Evolutionary conservation across 352 stramenopile species (phyloP), one percentile per base, ranked within the genome.

Genomic region (Pythium rishiriense): DNA sequence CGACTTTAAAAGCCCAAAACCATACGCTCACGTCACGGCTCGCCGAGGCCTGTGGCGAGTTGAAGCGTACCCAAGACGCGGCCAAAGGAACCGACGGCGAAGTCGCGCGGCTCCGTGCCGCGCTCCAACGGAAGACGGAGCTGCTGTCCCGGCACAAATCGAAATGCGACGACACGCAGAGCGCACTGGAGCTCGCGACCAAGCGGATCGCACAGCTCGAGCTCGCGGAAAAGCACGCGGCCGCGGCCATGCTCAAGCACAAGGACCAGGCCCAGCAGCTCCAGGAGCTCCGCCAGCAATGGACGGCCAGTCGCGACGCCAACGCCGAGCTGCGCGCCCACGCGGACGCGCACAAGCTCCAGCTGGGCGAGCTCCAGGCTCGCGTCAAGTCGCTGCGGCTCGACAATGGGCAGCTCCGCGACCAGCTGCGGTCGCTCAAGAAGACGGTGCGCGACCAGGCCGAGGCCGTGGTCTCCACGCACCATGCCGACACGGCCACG

Each of bases 111-210:
- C 14, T 78, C 17, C 74, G 76, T 19, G 53, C 68, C 22, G 67
- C 78, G 12, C 24, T 81, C 5, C 74, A 86, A 52, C 74, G 80
- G 4, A 89, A 89, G 52, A 70, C 68, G 4, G 78, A 89, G 29
- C 51, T 89, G 19, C 54, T 87, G 5, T 43, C 49, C 0, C 59
- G 72, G n/a, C 75, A 81, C 39, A 89, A 85, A 50, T 10, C 11
- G 0, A 83, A 77, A 41, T 50, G 64, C 0, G 58, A 69, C 0
- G 61, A 50, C 10, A 62, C 78, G 17, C 62, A 76, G 19, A 51
- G 65, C 7, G 73, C 78, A 12, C 48, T 85, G 12, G 63, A 83
- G 10, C 52, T 61, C 21, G 52, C 54, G 4, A 33, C 37, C 1
- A 66, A 73, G 28, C 76, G 71, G 17, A 35, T 72, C 17, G 57